Evolutionary conservation across 371 early-diverging fungal species (phyloP).

Genomic region (Mortierella sp.): DNA sequence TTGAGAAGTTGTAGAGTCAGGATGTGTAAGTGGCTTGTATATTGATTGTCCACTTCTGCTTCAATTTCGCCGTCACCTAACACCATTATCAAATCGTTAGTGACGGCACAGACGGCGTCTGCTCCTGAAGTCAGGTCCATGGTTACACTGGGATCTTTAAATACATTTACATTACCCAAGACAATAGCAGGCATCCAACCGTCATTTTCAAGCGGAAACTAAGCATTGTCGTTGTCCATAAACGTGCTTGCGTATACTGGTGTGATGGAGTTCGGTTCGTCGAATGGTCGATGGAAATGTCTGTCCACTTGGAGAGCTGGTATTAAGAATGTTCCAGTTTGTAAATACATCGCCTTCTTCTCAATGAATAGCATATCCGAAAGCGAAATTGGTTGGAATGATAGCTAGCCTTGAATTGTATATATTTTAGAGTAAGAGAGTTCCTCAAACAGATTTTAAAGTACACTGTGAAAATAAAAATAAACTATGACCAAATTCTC

Average conservation of each 20-base stretch:
- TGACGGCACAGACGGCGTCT: slow-evolving; percentile 21
- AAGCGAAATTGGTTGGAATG: slow-evolving; percentile 6
- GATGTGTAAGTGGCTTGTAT: slow-evolving; percentile 8
- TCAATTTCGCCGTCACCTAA: slow-evolving; percentile 9
- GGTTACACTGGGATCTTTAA: not conserved
- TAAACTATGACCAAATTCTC: no score
- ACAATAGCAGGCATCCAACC: not conserved
- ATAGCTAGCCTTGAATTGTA: not conserved
- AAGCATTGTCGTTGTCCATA: not conserved
- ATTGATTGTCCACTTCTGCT: slow-evolving; percentile 16
- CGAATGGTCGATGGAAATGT: slow-evolving; percentile 33
- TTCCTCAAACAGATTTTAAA: no score
- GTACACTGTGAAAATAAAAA: no score
- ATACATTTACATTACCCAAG: not conserved
- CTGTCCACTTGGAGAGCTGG: slow-evolving; percentile 6
- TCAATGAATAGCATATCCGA: slow-evolving; percentile 16
- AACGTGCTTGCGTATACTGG: slow-evolving; percentile 16
- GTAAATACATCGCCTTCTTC: slow-evolving; percentile 15
- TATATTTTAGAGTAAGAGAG: not conserved
- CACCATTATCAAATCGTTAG: slow-evolving; percentile 28
- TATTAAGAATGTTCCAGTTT: slow-evolving; percentile 9
- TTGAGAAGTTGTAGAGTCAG: not conserved
- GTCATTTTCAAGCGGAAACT: slow-evolving; percentile 30
- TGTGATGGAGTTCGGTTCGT: slow-evolving; percentile 13
- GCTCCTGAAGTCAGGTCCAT: slow-evolving; percentile 23